phyloP scores from a whole-genome alignment of 768 basidiomycete genomes.

The Mycena alexandri region DNA sequence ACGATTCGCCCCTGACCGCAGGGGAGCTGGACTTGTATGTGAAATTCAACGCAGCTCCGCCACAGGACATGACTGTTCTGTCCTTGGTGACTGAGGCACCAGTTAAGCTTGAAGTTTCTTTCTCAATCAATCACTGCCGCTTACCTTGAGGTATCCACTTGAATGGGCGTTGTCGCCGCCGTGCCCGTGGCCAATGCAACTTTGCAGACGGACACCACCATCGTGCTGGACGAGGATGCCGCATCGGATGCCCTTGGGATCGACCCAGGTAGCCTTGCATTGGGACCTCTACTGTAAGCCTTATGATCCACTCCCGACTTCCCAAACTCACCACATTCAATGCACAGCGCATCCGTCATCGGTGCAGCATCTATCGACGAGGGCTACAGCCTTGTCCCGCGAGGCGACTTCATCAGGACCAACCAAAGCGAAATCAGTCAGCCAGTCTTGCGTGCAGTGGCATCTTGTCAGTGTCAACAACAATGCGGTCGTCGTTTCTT shows the following conservation, averaged over 20 bases:
- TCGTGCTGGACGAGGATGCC: neutral
- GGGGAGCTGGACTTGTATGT: slow-evolving; percentile 12
- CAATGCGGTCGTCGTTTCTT: neutral
- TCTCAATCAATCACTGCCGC: neutral
- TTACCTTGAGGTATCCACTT: neutral
- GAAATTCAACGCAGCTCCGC: slow-evolving; percentile 5
- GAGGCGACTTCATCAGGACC: neutral
- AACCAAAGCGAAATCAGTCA: neutral
- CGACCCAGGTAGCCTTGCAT: neutral
- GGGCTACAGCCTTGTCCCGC: neutral
- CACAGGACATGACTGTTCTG: neutral
- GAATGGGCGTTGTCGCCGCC: neutral
- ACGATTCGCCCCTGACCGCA: neutral
- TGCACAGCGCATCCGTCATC: neutral
- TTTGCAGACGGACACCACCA: too few relatives aligned
- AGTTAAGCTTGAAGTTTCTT: neutral
- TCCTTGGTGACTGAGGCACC: slow-evolving; percentile 7
- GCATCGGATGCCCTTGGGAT: neutral
- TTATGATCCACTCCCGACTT: too few relatives aligned
- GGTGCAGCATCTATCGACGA: neutral
- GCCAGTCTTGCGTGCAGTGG: neutral
- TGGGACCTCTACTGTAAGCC: neutral
- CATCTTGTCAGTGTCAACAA: neutral
- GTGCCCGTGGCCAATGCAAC: neutral
- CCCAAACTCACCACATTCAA: neutral